These are phyloP conservation scores for Macroventuria anomochaeta DNA, from an alignment of 2,329 filamentous ascomycete genomes.

Conservation along the genomic window DNA sequence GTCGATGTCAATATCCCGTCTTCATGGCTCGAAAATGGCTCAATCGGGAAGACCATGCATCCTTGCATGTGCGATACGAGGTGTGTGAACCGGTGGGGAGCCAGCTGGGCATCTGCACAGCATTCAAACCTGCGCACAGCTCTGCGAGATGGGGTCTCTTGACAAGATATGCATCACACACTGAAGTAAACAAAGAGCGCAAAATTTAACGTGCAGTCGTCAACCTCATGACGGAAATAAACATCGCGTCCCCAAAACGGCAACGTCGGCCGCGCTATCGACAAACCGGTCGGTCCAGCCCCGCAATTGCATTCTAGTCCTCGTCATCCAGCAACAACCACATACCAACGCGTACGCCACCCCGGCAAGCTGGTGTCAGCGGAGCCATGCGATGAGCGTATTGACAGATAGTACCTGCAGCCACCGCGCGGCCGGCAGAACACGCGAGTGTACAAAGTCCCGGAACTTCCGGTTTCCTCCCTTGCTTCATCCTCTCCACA, in stretches of 20 bases:
- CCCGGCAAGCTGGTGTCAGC: slow-evolving; percentile 17
- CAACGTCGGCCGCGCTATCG: slow-evolving; percentile 1
- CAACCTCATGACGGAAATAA: slow-evolving; percentile 10
- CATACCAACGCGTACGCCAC: slow-evolving; percentile 14
- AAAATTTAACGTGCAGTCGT: slow-evolving; percentile 13
- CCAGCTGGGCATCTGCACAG: background rate
- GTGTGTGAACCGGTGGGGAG: background rate
- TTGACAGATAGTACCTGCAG: slow-evolving; percentile 15
- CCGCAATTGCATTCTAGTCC: slow-evolving; percentile 7
- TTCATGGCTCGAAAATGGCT: background rate
- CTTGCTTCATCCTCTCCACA: slow-evolving; percentile 11
- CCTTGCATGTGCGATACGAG: background rate
- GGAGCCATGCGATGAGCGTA: slow-evolving; percentile 19
- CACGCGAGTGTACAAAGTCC: slow-evolving; percentile 14
- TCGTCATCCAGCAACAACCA: slow-evolving; percentile 15
- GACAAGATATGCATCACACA: background rate
- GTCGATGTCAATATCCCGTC: background rate
- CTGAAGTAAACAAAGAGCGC: slow-evolving; percentile 10
- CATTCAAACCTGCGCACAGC: background rate
- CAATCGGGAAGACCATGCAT: slow-evolving; percentile 13
- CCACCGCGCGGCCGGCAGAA: slow-evolving; percentile 17
- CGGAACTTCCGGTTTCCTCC: slow-evolving; percentile 10
- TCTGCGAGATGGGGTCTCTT: background rate
- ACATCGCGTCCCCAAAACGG: slow-evolving; percentile 5
- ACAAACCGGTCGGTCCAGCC: slow-evolving; percentile 3